phyloP scores from a whole-genome alignment of 306 rosid genomes.

The Clitoria ternatea region DNA sequence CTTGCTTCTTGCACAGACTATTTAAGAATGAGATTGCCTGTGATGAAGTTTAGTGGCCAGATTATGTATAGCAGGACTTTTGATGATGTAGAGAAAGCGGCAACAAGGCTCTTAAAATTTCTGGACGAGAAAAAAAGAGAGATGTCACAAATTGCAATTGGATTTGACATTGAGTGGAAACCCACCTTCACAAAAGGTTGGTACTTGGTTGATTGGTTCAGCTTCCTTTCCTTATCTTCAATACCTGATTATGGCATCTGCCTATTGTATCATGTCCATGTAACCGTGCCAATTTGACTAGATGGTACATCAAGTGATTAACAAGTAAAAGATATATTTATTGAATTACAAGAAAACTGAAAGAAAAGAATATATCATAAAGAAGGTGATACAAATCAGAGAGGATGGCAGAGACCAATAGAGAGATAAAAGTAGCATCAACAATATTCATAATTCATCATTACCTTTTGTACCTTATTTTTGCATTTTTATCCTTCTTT shows the following conservation, averaged over 20 bases:
- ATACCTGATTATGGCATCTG: not conserved
- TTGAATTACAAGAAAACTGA: too few relatives aligned
- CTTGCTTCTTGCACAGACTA: slow-evolving; percentile 27
- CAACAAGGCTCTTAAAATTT: slow-evolving; percentile 32
- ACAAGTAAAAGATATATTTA: too few relatives aligned
- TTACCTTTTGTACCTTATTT: too few relatives aligned
- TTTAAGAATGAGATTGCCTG: slow-evolving; percentile 52
- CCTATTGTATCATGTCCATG: not conserved
- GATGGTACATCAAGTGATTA: too few relatives aligned
- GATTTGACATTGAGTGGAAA: slow-evolving; percentile 87
- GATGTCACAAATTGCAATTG: slow-evolving; percentile 41
- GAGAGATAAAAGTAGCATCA: too few relatives aligned
- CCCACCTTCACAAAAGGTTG: slow-evolving; percentile 70
- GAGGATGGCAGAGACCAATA: too few relatives aligned
- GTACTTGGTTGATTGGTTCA: too few relatives aligned
- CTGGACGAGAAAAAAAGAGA: slow-evolving; percentile 36
- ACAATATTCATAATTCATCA: too few relatives aligned
- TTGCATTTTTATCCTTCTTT: too few relatives aligned
- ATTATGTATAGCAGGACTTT: slow-evolving; percentile 66
- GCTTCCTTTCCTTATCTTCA: not conserved
- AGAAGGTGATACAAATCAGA: too few relatives aligned
- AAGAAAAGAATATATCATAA: too few relatives aligned
- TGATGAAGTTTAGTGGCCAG: slow-evolving; percentile 57
- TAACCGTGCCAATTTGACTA: too few relatives aligned
- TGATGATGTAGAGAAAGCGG: slow-evolving; percentile 53